A percentile compares a stretch with the other conserved stretches of the same genome.
phyloP scores from a whole-genome alignment of 768 basidiomycete species.

The Termitomyces sp. region DNA sequence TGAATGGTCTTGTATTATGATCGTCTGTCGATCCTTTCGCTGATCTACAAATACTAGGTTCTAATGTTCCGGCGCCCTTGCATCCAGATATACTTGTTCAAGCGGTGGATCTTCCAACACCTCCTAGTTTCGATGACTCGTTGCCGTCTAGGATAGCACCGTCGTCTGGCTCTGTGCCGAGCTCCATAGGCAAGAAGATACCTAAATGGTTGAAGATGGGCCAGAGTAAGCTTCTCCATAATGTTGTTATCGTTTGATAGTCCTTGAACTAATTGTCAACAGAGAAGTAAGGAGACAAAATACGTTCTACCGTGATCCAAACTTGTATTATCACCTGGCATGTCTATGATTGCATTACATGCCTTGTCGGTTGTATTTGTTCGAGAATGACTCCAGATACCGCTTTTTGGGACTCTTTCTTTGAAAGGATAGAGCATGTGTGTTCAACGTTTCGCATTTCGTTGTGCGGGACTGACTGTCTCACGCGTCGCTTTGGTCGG shows the following conservation, averaged over 20 bases:
- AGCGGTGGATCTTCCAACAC: slow-evolving; percentile 64
- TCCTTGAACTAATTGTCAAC: background rate
- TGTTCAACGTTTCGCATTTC: background rate
- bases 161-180: slow-evolving; percentile 2
- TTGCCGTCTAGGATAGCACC: slow-evolving; percentile 5
- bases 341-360: background rate
- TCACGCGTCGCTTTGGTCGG: background rate
- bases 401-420: background rate
- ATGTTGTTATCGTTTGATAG: background rate
- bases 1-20: slow-evolving; percentile 48
- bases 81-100: slow-evolving; percentile 46
- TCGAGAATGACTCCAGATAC: background rate
- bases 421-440: background rate
- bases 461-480: background rate
- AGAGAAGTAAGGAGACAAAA: slow-evolving; percentile 12
- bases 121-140: slow-evolving; percentile 29
- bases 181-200: slow-evolving; percentile 46
- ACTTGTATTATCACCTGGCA: background rate
- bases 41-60: slow-evolving; percentile 31
- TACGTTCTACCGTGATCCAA: background rate
- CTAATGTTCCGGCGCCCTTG: slow-evolving; percentile 60
- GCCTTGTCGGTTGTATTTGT: background rate
- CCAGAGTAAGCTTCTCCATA: slow-evolving; percentile 38
- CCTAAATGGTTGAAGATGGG: slow-evolving; percentile 80
- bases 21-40: slow-evolving; percentile 13